Percentiles rank a stretch among this genome's conserved stretches.
These are phyloP conservation scores for Vigna hirtella DNA, from an alignment of 306 rosid species.

Conservation along the genomic window DNA sequence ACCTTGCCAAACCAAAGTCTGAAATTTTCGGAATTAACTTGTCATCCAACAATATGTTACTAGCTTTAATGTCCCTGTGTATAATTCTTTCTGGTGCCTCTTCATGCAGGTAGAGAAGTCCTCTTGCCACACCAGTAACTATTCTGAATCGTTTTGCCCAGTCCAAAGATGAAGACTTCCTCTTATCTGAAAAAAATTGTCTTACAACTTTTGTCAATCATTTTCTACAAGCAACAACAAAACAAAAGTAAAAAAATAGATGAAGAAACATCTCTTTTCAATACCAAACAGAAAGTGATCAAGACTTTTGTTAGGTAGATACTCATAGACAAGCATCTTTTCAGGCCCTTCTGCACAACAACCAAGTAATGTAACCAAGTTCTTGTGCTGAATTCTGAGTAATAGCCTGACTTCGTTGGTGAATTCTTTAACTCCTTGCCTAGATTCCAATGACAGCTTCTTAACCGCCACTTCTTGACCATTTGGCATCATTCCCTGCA, in stretches of 20 bases:
- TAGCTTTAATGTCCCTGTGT: slow-evolving; percentile 92
- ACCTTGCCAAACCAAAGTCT: slow-evolving; percentile 90
- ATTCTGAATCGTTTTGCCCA: slow-evolving; percentile 74
- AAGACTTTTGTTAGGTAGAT: slow-evolving; percentile 85
- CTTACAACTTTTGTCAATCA: slow-evolving; percentile 24
- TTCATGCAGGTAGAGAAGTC: slow-evolving; percentile 87
- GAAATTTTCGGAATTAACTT: slow-evolving; percentile 82
- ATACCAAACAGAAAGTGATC: slow-evolving; percentile 83
- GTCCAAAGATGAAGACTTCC: slow-evolving; percentile 64
- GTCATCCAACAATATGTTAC: slow-evolving; percentile 84
- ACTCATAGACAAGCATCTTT: slow-evolving; percentile 95
- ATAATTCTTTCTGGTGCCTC: slow-evolving; percentile 88
- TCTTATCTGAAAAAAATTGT: slow-evolving; percentile 62
- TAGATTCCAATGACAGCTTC: slow-evolving; percentile 76
- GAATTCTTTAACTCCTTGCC: slow-evolving; percentile 85
- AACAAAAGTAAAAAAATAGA: not conserved
- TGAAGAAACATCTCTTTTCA: not conserved
- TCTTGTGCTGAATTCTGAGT: slow-evolving; percentile 81
- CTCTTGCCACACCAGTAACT: slow-evolving; percentile 72
- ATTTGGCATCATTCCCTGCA: slow-evolving; percentile 90
- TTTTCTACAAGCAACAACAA: slow-evolving; percentile 20
- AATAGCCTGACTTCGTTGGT: slow-evolving; percentile 83
- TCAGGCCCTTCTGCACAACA: slow-evolving; percentile 94
- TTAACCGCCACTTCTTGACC: slow-evolving; percentile 91
- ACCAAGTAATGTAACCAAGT: slow-evolving; percentile 76